Percentiles rank a stretch among this genome's conserved stretches.
Evolutionary conservation across 495 filamentous ascomycete genomes (phyloP).

Genomic region (Lasiosphaeria miniovina): DNA sequence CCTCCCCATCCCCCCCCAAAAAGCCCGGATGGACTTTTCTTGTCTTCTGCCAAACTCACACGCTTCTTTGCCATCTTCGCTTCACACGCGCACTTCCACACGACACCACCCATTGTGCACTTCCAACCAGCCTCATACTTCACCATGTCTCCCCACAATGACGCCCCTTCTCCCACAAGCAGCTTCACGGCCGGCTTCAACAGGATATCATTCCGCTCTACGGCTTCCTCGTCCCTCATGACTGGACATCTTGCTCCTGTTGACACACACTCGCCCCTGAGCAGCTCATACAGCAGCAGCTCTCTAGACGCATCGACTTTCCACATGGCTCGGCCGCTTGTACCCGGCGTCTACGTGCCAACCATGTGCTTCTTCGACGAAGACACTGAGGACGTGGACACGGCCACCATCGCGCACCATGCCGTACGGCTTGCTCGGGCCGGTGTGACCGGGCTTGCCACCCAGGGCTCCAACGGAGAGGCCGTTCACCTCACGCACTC

Average conservation of each 20-base stretch:
- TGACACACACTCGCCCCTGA: conserved; percentile 38
- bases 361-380: conserved; percentile 86
- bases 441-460: conserved; percentile 76
- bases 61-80: neutral
- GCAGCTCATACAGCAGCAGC: conserved; percentile 42
- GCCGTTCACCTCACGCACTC: conserved; percentile 75
- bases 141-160: conserved; percentile 51
- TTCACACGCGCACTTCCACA: conserved; percentile 1
- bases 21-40: conserved; percentile 3
- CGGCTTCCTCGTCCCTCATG: conserved; percentile 33
- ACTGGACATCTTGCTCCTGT: conserved; percentile 24
- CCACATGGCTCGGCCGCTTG: conserved; percentile 57
- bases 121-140: conserved; percentile 7
- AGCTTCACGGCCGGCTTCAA: conserved; percentile 47
- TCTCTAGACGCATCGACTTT: conserved; percentile 38
- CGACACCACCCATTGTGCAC: conserved; percentile 3
- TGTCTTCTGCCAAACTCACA: conserved; percentile 12
- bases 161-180: conserved; percentile 47
- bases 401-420: conserved; percentile 65
- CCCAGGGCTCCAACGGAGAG: conserved; percentile 89
- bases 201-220: conserved; percentile 38
- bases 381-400: conserved; percentile 73
- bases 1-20: conserved; percentile 16
- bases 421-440: conserved; percentile 78
- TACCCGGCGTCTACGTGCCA: conserved; percentile 79